phyloP scores from a whole-genome alignment of 352 stramenopile species.

The Globisporangium megalacanthum region DNA sequence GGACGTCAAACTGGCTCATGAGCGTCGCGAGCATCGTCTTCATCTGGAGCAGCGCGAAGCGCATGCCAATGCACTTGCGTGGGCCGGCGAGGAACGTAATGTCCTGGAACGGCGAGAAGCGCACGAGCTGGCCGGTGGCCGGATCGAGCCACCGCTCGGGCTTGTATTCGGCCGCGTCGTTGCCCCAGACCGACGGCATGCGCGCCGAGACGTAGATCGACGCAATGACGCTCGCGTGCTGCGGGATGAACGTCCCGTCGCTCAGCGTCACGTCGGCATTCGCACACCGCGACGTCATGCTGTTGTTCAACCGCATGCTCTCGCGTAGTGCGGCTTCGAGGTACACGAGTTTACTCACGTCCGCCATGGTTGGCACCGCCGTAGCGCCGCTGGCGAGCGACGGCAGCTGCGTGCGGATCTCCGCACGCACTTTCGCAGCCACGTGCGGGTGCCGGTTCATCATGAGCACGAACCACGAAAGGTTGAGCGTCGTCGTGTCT shows the following conservation, averaged over 20 bases:
- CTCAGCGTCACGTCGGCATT: conserved; percentile 29
- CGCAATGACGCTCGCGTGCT: conserved; percentile 28
- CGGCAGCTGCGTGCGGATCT: conserved; percentile 27
- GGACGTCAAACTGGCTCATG: conserved; percentile 28
- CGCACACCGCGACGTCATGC: conserved; percentile 29
- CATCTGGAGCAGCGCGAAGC: conserved; percentile 37
- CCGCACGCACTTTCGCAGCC: conserved; percentile 19
- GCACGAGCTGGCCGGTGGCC: conserved; percentile 17
- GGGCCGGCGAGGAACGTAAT: conserved; percentile 36
- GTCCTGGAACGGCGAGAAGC: conserved; percentile 36
- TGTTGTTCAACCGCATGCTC: conserved; percentile 45
- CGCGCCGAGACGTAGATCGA: conserved; percentile 35
- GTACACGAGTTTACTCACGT: conserved; percentile 40
- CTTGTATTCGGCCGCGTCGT: conserved; percentile 36
- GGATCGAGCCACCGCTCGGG: conserved; percentile 44
- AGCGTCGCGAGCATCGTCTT: conserved; percentile 30
- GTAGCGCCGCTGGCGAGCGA: conserved; percentile 14
- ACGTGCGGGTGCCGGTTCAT: conserved; percentile 52
- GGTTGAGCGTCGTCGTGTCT: conserved; percentile 65
- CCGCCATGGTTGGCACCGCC: conserved; percentile 29
- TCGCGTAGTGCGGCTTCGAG: conserved; percentile 42
- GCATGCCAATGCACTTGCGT: conserved; percentile 38
- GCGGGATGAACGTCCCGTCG: conserved; percentile 39
- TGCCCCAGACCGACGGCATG: conserved; percentile 32
- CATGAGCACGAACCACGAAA: conserved; percentile 77